Conservation (phyloP, 768 basidiomycete species). For the Pleurotus giganteus region DNA sequence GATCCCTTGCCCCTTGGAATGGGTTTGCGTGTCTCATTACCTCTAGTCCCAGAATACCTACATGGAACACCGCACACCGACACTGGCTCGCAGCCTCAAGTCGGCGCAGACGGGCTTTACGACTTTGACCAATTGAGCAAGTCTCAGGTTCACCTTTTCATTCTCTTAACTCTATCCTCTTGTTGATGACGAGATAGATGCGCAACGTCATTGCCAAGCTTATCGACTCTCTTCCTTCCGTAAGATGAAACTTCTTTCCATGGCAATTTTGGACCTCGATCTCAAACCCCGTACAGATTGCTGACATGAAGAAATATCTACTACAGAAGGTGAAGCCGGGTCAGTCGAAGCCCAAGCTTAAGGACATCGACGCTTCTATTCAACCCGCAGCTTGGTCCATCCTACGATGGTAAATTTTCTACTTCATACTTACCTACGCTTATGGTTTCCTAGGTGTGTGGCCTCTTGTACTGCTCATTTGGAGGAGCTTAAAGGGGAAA, state of each 20-base stretch:
- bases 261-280: neutral
- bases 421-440: neutral
- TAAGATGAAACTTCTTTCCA: slow-evolving; percentile 21
- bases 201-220: slow-evolving; percentile 39
- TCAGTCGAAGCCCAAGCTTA: slow-evolving; percentile 51
- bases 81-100: slow-evolving; percentile 2
- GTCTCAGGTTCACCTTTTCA: slow-evolving; percentile 27
- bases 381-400: slow-evolving; percentile 64
- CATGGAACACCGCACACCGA: neutral
- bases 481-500: slow-evolving; percentile 58
- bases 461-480: slow-evolving; percentile 73
- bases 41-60: neutral
- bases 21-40: slow-evolving; percentile 51
- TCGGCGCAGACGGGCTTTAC: slow-evolving; percentile 36
- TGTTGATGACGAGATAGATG: slow-evolving; percentile 34
- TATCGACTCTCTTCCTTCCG: slow-evolving; percentile 48
- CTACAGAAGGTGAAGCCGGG: slow-evolving; percentile 47
- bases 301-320: slow-evolving; percentile 60
- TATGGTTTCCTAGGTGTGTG: slow-evolving; percentile 47
- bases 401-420: slow-evolving; percentile 50
- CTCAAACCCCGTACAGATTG: slow-evolving; percentile 31
- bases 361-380: slow-evolving; percentile 46
- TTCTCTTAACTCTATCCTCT: neutral
- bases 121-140: slow-evolving; percentile 50
- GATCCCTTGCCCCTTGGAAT: slow-evolving; percentile 61